phyloP scores from a whole-genome alignment of 2,329 filamentous ascomycete species.

The Coleophoma crateriformis region DNA sequence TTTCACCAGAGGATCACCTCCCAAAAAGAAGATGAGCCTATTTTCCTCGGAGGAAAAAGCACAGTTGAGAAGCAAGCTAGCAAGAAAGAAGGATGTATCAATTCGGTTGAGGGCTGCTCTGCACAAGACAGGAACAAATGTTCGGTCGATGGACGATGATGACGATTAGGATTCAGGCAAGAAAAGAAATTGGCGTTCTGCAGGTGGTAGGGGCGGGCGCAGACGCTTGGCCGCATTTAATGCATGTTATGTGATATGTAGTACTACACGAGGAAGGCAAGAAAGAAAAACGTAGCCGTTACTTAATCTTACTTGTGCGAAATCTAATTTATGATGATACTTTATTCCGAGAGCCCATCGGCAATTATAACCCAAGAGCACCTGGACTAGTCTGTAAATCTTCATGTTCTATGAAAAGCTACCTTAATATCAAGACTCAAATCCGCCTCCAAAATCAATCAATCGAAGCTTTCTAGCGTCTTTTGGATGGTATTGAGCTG shows the following conservation, averaged over 20 bases:
- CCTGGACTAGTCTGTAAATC: too few species aligned
- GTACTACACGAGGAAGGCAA: too few species aligned
- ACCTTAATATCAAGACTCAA: slow-evolving; percentile 40
- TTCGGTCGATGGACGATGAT: slow-evolving; percentile 22
- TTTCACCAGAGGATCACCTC: slow-evolving; percentile 20
- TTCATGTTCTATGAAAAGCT: too few species aligned
- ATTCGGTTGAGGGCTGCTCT: slow-evolving; percentile 37
- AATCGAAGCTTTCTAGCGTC: slow-evolving; percentile 55
- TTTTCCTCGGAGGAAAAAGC: slow-evolving; percentile 55
- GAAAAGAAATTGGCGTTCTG: not conserved
- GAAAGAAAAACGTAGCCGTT: too few species aligned
- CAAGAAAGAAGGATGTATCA: slow-evolving; percentile 47
- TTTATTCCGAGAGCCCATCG: too few species aligned
- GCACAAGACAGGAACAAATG: slow-evolving; percentile 21
- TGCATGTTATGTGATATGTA: too few species aligned
- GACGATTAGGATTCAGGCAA: not conserved
- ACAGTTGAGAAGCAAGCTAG: slow-evolving; percentile 46
- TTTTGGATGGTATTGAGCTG: slow-evolving; percentile 60
- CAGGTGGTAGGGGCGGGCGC: not conserved
- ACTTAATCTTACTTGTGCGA: too few species aligned
- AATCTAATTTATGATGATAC: too few species aligned
- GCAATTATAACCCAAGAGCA: too few species aligned
- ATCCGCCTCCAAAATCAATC: slow-evolving; percentile 58
- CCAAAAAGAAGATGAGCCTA: slow-evolving; percentile 56
- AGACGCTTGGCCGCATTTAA: too few species aligned